Evolutionary conservation across 2,329 filamentous ascomycete species (phyloP).

Genomic region (Fusarium keratoplasticum): DNA sequence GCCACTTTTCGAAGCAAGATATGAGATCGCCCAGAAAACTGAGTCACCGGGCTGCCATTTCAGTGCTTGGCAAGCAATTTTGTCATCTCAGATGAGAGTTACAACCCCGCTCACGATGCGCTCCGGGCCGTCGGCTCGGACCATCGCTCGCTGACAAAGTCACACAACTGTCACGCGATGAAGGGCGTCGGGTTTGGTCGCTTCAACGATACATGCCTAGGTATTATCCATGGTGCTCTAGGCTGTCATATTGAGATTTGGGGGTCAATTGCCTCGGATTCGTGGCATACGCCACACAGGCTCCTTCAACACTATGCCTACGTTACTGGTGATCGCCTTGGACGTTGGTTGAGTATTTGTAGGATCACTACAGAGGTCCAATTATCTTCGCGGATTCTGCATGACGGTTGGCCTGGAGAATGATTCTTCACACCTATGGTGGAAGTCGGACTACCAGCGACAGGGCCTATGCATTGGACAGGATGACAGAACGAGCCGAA

Average conservation of each 20-base stretch:
- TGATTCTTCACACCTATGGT: slow-evolving; percentile 58
- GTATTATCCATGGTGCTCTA: background rate
- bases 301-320: slow-evolving; percentile 22
- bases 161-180: slow-evolving; percentile 31
- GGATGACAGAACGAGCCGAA: slow-evolving; percentile 55
- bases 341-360: slow-evolving; percentile 20
- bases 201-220: background rate
- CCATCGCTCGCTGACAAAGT: slow-evolving; percentile 26
- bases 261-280: background rate
- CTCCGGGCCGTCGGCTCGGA: slow-evolving; percentile 34
- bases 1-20: background rate
- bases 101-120: slow-evolving; percentile 1
- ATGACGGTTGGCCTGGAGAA: slow-evolving; percentile 42
- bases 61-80: background rate
- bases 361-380: slow-evolving; percentile 21
- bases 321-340: slow-evolving; percentile 16
- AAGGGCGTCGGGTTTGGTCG: background rate
- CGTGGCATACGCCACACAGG: background rate
- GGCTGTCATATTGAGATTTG: background rate
- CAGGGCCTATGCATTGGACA: slow-evolving; percentile 60
- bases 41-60: background rate
- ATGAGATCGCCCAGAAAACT: background rate
- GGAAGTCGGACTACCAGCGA: slow-evolving; percentile 60
- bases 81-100: slow-evolving; percentile 4
- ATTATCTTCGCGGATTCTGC: slow-evolving; percentile 4